Conservation (phyloP, 169 alveolate genomes). For the Plasmodium adleri region DNA sequence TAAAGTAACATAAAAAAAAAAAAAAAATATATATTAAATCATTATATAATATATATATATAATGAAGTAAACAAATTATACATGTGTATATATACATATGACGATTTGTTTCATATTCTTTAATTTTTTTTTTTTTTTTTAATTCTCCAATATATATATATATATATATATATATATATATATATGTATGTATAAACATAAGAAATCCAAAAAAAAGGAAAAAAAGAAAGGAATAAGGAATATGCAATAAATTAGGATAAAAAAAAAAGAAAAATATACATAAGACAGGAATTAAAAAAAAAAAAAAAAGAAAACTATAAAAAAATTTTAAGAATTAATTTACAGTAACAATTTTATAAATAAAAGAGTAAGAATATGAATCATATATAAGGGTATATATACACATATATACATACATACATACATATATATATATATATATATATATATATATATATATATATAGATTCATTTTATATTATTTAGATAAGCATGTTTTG, state of each 20-base stretch:
- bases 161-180: neutral
- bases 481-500: constrained; percentile 45
- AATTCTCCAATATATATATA: neutral
- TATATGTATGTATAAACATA: neutral
- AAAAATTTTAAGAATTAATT: too few relatives aligned
- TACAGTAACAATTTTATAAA: too few relatives aligned
- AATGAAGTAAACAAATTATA: constrained; percentile 1
- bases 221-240: neutral
- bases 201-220: neutral
- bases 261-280: neutral
- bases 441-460: neutral
- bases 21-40: neutral
- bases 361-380: too few relatives aligned
- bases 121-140: neutral
- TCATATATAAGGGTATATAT: too few relatives aligned
- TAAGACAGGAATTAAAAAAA: too few relatives aligned
- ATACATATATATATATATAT: neutral
- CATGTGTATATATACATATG: neutral
- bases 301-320: too few relatives aligned
- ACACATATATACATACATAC: too few relatives aligned
- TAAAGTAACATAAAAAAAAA: constrained; percentile 5
- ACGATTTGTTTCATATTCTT: neutral
- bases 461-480: constrained; percentile 2
- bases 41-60: neutral
- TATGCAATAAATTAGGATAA: neutral